phyloP scores from a whole-genome alignment of 2,329 filamentous ascomycete species.

The Trichoderma asperellum region DNA sequence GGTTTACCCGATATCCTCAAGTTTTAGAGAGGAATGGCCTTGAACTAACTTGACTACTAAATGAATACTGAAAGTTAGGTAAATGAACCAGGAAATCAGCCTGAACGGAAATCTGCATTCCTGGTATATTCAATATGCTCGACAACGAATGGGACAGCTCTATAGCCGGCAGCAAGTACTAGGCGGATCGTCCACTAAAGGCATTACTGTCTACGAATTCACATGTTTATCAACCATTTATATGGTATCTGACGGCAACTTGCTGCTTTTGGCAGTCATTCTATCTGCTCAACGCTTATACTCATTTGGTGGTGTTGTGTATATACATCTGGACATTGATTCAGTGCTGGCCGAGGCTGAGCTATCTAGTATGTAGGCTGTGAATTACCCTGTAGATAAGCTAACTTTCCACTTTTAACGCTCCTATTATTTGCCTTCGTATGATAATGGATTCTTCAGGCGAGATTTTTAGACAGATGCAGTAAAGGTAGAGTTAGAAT shows the following conservation, averaged over 20 bases:
- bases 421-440: no score
- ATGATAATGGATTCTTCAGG: no score
- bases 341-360: background rate
- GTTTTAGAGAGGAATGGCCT: background rate
- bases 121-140: background rate
- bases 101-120: background rate
- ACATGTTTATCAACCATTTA: background rate
- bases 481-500: background rate
- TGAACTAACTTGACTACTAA: background rate
- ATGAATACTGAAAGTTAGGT: background rate
- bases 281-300: background rate
- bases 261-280: background rate
- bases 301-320: background rate
- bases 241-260: background rate
- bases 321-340: background rate
- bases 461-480: no score
- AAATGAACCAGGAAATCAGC: background rate
- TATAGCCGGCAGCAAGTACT: background rate
- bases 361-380: no score
- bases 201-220: background rate
- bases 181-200: background rate
- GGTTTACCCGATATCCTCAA: background rate
- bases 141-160: background rate
- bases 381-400: background rate
- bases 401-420: background rate